Base-by-base conservation (phyloP, 257 asterid species). In the Pogostemon cablin region DNA sequence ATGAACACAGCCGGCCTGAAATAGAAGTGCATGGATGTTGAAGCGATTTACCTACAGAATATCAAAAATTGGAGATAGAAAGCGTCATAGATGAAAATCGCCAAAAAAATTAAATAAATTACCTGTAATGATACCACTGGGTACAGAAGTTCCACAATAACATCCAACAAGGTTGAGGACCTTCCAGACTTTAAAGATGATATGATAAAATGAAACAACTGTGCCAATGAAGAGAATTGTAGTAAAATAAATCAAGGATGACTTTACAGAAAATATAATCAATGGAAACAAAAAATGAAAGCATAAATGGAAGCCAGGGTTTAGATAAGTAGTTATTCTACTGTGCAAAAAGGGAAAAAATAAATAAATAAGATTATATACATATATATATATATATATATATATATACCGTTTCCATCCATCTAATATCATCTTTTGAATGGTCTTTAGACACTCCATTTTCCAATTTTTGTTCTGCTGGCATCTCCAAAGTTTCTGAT, bases 361-460 rank as follows among this genome's bases (percentile, higher is more conserved):
- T 25, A 25, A 25, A 25, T 25, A 25, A 25, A 25, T 25, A 25
- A 25, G 32, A 25, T 75, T 41, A 43, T 59, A 47, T 65, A 73
- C 74, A 63, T 57, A 46, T 49, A 82, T 35, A 42, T 69, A 62
- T 95, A 95, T 59, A 47, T 65, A 73, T 72, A 63, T 57, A 46
- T 49, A 82, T 35, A 42, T 69, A 62, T 95, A 95, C 98, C 96
- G 99, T 91, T 83, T 95, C 99, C 98, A 95, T 91, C 99, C 99
- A 95, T 86, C 89, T 91, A 81, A 90, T 81, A 70, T 86, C 93
- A 68, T 91, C 96, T 69, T 86, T 84, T 77, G 89, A 82, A 77
- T 84, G 81, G 50, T 81, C 95, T 64, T 66, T 80, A 67, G 88
- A 84, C 69, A 63, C 52, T 71, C 89, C 91, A 72, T 79, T 81